A percentile compares a stretch with the other conserved stretches of the same genome.
These are phyloP conservation scores for Acanthamoeba healyi DNA, from an alignment of 208 protist genomes.

Conservation along the genomic window DNA sequence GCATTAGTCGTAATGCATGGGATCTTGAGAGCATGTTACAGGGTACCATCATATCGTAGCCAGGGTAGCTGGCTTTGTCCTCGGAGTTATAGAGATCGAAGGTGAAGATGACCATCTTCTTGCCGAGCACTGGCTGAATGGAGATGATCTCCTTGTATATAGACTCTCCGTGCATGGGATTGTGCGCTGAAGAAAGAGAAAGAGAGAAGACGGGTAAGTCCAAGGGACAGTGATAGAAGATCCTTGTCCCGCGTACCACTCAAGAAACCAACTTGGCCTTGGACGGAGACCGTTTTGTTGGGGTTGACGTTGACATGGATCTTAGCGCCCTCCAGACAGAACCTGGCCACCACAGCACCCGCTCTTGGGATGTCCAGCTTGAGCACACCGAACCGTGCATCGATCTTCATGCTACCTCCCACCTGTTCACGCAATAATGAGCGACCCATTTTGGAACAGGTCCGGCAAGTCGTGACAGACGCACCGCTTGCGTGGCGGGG, in stretches of 20 bases:
- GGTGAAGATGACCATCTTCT: constrained; percentile 70
- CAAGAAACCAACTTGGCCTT: constrained; percentile 41
- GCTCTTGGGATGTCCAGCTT: constrained; percentile 1
- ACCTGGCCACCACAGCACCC: constrained; percentile 5
- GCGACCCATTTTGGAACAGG: neutral
- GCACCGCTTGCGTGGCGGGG: neutral
- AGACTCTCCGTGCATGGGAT: neutral
- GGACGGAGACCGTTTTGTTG: constrained; percentile 42
- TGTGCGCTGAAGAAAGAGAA: neutral
- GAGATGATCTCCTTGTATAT: constrained; percentile 62
- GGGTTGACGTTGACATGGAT: constrained; percentile 24
- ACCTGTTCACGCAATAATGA: neutral
- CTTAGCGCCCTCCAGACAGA: constrained; percentile 12
- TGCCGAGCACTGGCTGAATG: constrained; percentile 24
- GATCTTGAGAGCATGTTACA: neutral
- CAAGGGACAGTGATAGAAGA: neutral
- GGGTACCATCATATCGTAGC: constrained; percentile 54
- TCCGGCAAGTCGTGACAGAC: too few relatives aligned
- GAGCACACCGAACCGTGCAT: constrained; percentile 27
- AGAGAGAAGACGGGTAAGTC: neutral
- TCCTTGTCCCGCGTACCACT: constrained; percentile 19
- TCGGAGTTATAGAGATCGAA: constrained; percentile 57
- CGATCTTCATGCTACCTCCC: constrained; percentile 26
- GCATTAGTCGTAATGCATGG: too few relatives aligned
- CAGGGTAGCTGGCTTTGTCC: constrained; percentile 16